Percentiles rank a stretch among this genome's conserved stretches.
Evolutionary conservation across 768 basidiomycete genomes (phyloP).

Genomic region (Pisolithus marmoratus): DNA sequence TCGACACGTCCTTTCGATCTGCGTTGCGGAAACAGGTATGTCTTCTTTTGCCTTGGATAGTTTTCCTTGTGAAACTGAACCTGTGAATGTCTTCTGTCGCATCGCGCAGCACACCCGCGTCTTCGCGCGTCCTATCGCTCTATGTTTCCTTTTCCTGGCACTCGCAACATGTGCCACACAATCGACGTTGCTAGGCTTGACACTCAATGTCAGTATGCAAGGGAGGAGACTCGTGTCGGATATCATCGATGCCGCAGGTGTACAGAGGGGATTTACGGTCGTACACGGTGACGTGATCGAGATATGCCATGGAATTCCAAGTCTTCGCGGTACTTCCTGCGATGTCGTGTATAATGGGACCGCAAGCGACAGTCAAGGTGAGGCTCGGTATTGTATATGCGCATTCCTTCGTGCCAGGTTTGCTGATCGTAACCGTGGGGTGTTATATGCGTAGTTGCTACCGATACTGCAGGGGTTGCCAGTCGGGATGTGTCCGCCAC

Average conservation of each 20-base stretch:
- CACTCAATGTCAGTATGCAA: slow-evolving; percentile 32
- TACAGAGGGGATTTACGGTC: slow-evolving; percentile 18
- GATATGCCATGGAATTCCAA: slow-evolving; percentile 38
- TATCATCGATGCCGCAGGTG: slow-evolving; percentile 25
- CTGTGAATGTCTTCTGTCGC: neutral
- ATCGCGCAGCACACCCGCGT: slow-evolving; percentile 39
- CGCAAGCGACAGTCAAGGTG: slow-evolving; percentile 19
- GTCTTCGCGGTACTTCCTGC: slow-evolving; percentile 18
- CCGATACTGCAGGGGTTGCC: neutral
- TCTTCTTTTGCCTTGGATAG: neutral
- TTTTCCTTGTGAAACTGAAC: neutral
- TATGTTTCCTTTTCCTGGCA: slow-evolving; percentile 43
- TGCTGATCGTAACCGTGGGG: neutral
- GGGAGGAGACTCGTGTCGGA: slow-evolving; percentile 28
- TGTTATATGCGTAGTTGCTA: neutral
- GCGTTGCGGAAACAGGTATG: slow-evolving; percentile 11
- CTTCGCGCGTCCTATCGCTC: slow-evolving; percentile 45
- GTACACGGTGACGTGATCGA: slow-evolving; percentile 12
- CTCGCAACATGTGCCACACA: slow-evolving; percentile 37
- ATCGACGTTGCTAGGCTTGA: slow-evolving; percentile 34
- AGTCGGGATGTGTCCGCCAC: neutral
- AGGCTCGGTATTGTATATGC: slow-evolving; percentile 24
- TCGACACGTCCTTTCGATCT: neutral
- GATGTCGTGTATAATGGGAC: slow-evolving; percentile 25
- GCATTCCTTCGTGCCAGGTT: neutral